phyloP scores from a whole-genome alignment of 1,139 yeast genomes.

The Hyphopichia pseudoburtonii region DNA sequence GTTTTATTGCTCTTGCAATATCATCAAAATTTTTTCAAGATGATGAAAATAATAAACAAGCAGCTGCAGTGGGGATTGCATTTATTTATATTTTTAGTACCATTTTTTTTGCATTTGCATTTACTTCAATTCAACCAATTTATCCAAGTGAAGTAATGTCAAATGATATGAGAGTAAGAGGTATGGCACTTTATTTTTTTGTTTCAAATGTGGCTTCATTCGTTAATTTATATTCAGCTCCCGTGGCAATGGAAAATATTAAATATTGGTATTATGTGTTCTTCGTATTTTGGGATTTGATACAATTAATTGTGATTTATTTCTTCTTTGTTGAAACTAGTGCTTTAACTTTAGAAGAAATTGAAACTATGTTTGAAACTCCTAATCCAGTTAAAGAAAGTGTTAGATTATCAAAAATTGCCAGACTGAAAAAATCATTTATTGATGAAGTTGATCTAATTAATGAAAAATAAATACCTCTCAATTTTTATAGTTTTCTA shows the following conservation, averaged over 20 bases:
- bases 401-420: constrained; percentile 3
- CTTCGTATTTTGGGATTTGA: constrained; percentile 10
- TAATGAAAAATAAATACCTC: too few species aligned
- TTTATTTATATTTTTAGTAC: constrained; percentile 10
- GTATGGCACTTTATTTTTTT: constrained; percentile 7
- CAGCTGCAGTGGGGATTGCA: constrained; percentile 6
- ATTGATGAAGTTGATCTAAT: not conserved
- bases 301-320: constrained; percentile 12
- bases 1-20: constrained; percentile 5
- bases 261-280: constrained; percentile 12
- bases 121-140: constrained; percentile 10
- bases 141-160: constrained; percentile 10
- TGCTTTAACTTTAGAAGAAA: constrained; percentile 19
- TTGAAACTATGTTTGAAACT: constrained; percentile 14
- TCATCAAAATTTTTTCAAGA: not conserved
- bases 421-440: not conserved
- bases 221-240: constrained; percentile 10
- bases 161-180: constrained; percentile 7
- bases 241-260: constrained; percentile 11
- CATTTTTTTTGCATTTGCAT: constrained; percentile 10
- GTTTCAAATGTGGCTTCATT: constrained; percentile 7
- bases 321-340: constrained; percentile 21
- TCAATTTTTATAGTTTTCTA: too few species aligned
- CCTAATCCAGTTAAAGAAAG: constrained; percentile 3
- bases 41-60: constrained; percentile 4